A percentile compares a stretch with the other conserved stretches of the same genome.
Conservation (phyloP, 2,329 filamentous ascomycete genomes). For the Rhynchosporium graminicola region DNA sequence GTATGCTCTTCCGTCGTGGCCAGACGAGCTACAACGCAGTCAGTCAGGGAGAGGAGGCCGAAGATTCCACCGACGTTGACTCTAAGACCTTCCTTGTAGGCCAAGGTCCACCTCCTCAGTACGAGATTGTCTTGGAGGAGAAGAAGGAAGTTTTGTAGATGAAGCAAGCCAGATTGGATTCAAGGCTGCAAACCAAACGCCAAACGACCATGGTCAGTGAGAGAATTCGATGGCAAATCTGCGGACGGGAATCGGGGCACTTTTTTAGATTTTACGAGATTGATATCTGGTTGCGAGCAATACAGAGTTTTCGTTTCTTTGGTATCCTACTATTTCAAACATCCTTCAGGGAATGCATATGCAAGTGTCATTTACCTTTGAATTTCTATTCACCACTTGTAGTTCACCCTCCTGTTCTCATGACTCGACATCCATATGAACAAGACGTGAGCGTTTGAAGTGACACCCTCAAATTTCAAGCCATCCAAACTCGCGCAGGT, state of each 20-base stretch:
- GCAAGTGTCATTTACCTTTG: neutral
- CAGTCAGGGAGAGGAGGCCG: constrained; percentile 29
- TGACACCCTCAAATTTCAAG: no score
- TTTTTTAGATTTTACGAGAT: neutral
- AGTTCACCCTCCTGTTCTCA: no score
- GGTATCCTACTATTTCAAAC: neutral
- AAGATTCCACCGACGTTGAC: constrained; percentile 31
- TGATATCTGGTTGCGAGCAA: constrained; percentile 20
- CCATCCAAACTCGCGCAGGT: no score
- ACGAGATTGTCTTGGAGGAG: constrained; percentile 32
- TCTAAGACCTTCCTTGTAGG: constrained; percentile 32
- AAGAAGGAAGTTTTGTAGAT: constrained; percentile 24
- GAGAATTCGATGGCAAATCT: neutral
- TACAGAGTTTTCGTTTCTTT: constrained; percentile 14
- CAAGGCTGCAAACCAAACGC: neutral
- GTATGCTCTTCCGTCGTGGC: constrained; percentile 52
- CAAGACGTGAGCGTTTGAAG: no score
- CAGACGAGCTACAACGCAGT: constrained; percentile 29
- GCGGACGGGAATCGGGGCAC: neutral
- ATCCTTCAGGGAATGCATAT: neutral
- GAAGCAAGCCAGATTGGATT: neutral
- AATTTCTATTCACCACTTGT: neutral
- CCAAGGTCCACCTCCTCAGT: constrained; percentile 38
- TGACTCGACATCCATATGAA: no score
- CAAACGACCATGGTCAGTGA: neutral